Percentiles rank a stretch among this genome's conserved stretches.
phyloP scores from a whole-genome alignment of 1,139 yeast species.

The Kodamaea derodonti region DNA sequence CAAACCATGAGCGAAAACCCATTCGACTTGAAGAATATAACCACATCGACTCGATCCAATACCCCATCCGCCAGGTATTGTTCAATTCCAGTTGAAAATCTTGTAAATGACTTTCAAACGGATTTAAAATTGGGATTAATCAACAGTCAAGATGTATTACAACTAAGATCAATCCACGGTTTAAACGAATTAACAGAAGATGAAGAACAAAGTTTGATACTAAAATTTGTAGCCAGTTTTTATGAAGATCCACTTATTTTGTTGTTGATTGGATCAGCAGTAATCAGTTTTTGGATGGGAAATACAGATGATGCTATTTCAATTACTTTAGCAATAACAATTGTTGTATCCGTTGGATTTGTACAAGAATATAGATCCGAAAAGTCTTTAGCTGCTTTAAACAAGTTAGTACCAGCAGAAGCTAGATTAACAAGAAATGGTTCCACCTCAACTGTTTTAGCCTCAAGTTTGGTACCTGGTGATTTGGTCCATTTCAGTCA shows the following conservation, averaged over 20 bases:
- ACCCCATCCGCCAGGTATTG: constrained; percentile 55
- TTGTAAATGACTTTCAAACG: constrained; percentile 59
- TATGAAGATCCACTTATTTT: constrained; percentile 87
- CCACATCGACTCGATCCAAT: constrained; percentile 21
- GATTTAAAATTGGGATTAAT: constrained; percentile 56
- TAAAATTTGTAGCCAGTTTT: constrained; percentile 73
- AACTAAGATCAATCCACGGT: constrained; percentile 74
- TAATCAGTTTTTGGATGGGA: constrained; percentile 81
- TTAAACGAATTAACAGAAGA: constrained; percentile 66
- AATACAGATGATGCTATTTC: constrained; percentile 90
- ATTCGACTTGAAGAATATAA: constrained; percentile 18
- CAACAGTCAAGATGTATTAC: constrained; percentile 63
- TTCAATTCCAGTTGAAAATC: constrained; percentile 56
- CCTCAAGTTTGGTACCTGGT: constrained; percentile 87
- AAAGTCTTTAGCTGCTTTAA: constrained; percentile 86
- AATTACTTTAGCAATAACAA: constrained; percentile 80
- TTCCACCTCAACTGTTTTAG: constrained; percentile 70
- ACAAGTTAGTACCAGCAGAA: constrained; percentile 88
- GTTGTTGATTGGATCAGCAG: constrained; percentile 82
- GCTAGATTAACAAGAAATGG: constrained; percentile 86
- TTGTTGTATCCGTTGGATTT: constrained; percentile 93
- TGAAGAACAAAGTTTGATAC: constrained; percentile 68
- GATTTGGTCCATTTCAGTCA: constrained; percentile 83
- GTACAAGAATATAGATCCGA: constrained; percentile 95
- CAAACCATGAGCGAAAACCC: constrained; percentile 32